Evolutionary conservation across 140 eudicot genomes (phyloP).

Genomic region (Bidens hawaiensis): DNA sequence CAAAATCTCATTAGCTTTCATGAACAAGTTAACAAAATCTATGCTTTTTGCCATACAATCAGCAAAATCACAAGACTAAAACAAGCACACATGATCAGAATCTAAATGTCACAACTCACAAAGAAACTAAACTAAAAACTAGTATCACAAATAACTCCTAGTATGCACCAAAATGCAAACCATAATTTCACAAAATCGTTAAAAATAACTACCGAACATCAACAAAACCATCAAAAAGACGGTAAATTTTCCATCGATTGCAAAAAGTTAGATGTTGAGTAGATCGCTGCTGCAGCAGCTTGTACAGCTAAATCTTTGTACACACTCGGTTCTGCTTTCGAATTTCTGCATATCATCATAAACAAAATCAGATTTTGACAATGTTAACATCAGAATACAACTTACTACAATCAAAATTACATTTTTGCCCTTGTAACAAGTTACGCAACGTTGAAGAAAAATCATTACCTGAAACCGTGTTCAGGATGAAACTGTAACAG

Average conservation of each 20-base stretch:
- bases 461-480: conserved; percentile 50
- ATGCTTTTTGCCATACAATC: conserved; percentile 8
- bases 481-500: conserved; percentile 32
- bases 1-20: conserved; percentile 23
- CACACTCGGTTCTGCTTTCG: conserved; percentile 26
- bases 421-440: no score
- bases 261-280: conserved; percentile 70
- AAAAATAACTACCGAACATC: conserved; percentile 10
- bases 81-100: conserved; percentile 24
- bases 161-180: conserved; percentile 25
- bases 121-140: conserved; percentile 11
- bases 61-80: conserved; percentile 5
- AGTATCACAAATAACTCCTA: conserved; percentile 16
- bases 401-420: no score
- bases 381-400: no score
- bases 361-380: conserved; percentile 3
- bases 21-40: conserved; percentile 20
- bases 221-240: conserved; percentile 29
- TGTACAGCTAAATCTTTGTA: conserved; percentile 55
- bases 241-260: conserved; percentile 60
- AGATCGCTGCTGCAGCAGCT: conserved; percentile 94
- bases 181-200: conserved; percentile 23
- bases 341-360: conserved; percentile 38
- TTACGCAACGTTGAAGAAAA: no score
- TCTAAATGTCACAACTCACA: conserved; percentile 18